Evolutionary conservation across 2,329 filamentous ascomycete genomes (phyloP).

Genomic region (Ophidiomyces ophidiicola): DNA sequence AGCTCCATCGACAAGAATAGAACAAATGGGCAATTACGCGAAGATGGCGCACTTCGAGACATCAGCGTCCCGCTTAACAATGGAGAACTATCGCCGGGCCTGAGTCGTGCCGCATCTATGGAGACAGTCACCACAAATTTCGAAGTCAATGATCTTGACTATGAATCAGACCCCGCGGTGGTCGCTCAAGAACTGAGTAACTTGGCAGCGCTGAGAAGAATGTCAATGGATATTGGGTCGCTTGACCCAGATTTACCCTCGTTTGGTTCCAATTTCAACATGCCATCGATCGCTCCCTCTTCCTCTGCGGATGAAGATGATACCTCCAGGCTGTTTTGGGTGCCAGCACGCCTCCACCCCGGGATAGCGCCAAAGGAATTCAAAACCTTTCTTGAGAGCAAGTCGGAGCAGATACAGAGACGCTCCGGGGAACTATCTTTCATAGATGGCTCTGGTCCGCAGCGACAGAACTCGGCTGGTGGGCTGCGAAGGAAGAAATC

Average conservation of each 20-base stretch:
- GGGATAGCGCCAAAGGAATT: conserved; percentile 93
- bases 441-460: conserved; percentile 41
- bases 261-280: conserved; percentile 28
- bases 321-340: conserved; percentile 82
- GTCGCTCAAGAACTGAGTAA: conserved; percentile 89
- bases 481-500: conserved; percentile 79
- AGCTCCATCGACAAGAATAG: conserved; percentile 25
- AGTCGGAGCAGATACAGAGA: conserved; percentile 77
- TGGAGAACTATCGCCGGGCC: conserved; percentile 40
- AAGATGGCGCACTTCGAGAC: background rate
- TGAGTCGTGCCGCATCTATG: conserved; percentile 40
- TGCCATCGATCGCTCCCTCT: conserved; percentile 34
- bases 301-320: conserved; percentile 63
- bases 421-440: conserved; percentile 62
- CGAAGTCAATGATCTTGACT: conserved; percentile 71
- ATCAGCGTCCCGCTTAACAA: conserved; percentile 24
- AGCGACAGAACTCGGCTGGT: conserved; percentile 43
- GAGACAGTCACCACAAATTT: conserved; percentile 50
- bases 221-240: conserved; percentile 82
- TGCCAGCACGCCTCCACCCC: conserved; percentile 84
- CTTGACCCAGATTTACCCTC: conserved; percentile 45
- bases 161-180: conserved; percentile 78
- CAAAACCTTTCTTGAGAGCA: conserved; percentile 88
- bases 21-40: conserved; percentile 21
- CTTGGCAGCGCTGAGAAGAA: conserved; percentile 72